phyloP scores from a whole-genome alignment of 345 rosid species.

The Camelina neglecta region DNA sequence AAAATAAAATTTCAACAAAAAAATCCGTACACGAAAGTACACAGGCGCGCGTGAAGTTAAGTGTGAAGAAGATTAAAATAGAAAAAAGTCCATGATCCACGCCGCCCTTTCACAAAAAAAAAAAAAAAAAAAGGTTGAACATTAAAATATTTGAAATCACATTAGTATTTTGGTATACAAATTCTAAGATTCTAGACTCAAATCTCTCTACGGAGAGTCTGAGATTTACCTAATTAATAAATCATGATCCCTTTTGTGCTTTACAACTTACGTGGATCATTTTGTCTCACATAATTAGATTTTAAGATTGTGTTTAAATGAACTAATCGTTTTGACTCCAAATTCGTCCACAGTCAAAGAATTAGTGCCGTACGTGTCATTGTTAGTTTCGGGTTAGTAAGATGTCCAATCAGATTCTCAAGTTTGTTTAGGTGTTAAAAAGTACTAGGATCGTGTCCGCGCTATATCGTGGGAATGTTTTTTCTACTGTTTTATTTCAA shows the following conservation, averaged over 20 bases:
- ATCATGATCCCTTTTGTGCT: slow-evolving; percentile 1
- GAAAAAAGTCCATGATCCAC: slow-evolving; percentile 42
- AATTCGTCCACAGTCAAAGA: slow-evolving; percentile 25
- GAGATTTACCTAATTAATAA: slow-evolving; percentile 10
- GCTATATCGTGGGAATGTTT: no score
- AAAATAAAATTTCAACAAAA: background rate
- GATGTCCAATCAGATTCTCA: slow-evolving; percentile 31
- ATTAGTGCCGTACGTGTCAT: slow-evolving; percentile 17
- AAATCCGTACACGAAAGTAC: slow-evolving; percentile 35
- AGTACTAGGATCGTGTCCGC: no score
- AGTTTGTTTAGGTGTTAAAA: background rate
- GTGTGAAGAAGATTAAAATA: slow-evolving; percentile 7
- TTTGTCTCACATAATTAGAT: slow-evolving; percentile 24
- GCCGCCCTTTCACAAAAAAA: slow-evolving; percentile 17
- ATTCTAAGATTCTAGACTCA: slow-evolving; percentile 32
- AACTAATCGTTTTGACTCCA: slow-evolving; percentile 22
- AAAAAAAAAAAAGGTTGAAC: slow-evolving; percentile 18
- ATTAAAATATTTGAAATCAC: slow-evolving; percentile 23
- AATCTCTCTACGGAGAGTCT: slow-evolving; percentile 15
- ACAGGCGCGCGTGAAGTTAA: slow-evolving; percentile 35
- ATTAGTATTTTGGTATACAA: background rate
- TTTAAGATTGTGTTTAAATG: slow-evolving; percentile 32
- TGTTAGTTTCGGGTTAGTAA: slow-evolving; percentile 14
- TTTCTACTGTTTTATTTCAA: no score
- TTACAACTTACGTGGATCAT: slow-evolving; percentile 20